Conservation (phyloP, 2,329 filamentous ascomycete species). For the Colletotrichum navitas region DNA sequence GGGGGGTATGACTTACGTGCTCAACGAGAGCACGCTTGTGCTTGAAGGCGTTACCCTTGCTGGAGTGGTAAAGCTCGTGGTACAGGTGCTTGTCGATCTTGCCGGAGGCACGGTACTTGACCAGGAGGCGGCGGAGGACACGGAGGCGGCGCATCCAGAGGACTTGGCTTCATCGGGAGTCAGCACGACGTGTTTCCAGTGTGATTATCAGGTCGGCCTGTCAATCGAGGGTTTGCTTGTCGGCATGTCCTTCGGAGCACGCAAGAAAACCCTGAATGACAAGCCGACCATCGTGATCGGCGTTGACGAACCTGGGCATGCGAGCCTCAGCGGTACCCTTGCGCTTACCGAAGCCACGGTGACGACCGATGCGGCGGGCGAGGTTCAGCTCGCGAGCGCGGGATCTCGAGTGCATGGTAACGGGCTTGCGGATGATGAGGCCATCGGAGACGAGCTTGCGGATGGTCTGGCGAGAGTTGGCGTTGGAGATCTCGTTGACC, state of each 20-base stretch:
- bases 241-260: neutral
- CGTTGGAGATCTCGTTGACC: constrained; percentile 99
- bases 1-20: constrained; percentile 82
- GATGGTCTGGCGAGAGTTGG: constrained; percentile 99
- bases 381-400: constrained; percentile 96
- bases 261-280: constrained; percentile 1
- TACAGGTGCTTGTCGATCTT: constrained; percentile 99
- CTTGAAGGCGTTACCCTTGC: constrained; percentile 99
- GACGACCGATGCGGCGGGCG: constrained; percentile 93
- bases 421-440: constrained; percentile 99
- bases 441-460: constrained; percentile 99
- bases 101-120: constrained; percentile 99
- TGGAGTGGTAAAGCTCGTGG: constrained; percentile 99
- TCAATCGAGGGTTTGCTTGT: neutral
- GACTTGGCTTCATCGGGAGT: constrained; percentile 76
- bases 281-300: constrained; percentile 7
- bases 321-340: constrained; percentile 99
- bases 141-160: constrained; percentile 99
- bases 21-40: constrained; percentile 99
- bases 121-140: constrained; percentile 97
- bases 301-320: constrained; percentile 88
- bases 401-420: constrained; percentile 99
- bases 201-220: neutral
- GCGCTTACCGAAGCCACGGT: constrained; percentile 99
- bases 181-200: constrained; percentile 1